A percentile compares a stretch with the other conserved stretches of the same genome.
Evolutionary conservation across 1,139 yeast genomes (phyloP).

Genomic region (Kazachstania sp.): DNA sequence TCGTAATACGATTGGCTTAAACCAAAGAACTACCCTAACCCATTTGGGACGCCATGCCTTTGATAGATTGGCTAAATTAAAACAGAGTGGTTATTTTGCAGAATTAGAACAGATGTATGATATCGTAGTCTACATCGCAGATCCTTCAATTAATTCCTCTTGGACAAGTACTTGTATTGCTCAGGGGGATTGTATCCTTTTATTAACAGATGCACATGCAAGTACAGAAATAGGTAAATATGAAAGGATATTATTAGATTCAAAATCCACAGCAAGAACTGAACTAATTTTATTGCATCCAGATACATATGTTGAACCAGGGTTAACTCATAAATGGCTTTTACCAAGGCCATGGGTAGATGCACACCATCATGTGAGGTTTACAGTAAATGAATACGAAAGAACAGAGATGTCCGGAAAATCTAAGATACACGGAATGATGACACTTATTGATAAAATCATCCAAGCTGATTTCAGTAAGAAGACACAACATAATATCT

Average conservation of each 20-base stretch:
- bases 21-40: slow-evolving; percentile 70
- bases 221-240: slow-evolving; percentile 76
- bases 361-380: slow-evolving; percentile 82
- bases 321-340: slow-evolving; percentile 78
- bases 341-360: slow-evolving; percentile 83
- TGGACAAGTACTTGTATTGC: slow-evolving; percentile 93
- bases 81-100: slow-evolving; percentile 81
- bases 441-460: slow-evolving; percentile 23
- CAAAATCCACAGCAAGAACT: slow-evolving; percentile 80
- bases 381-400: slow-evolving; percentile 17
- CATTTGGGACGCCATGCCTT: slow-evolving; percentile 91
- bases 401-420: not conserved
- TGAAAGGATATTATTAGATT: slow-evolving; percentile 64
- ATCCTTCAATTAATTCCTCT: slow-evolving; percentile 68
- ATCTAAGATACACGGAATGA: slow-evolving; percentile 5
- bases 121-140: slow-evolving; percentile 81
- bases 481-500: slow-evolving; percentile 28
- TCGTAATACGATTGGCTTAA: slow-evolving; percentile 63
- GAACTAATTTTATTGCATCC: slow-evolving; percentile 81
- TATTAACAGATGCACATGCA: slow-evolving; percentile 61
- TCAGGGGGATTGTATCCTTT: slow-evolving; percentile 83
- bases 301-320: slow-evolving; percentile 74
- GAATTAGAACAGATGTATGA: slow-evolving; percentile 85
- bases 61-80: slow-evolving; percentile 76
- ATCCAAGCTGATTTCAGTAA: slow-evolving; percentile 27